Evolutionary conservation across 2,329 filamentous ascomycete species (phyloP).

Genomic region (Trichoderma semiorbis): DNA sequence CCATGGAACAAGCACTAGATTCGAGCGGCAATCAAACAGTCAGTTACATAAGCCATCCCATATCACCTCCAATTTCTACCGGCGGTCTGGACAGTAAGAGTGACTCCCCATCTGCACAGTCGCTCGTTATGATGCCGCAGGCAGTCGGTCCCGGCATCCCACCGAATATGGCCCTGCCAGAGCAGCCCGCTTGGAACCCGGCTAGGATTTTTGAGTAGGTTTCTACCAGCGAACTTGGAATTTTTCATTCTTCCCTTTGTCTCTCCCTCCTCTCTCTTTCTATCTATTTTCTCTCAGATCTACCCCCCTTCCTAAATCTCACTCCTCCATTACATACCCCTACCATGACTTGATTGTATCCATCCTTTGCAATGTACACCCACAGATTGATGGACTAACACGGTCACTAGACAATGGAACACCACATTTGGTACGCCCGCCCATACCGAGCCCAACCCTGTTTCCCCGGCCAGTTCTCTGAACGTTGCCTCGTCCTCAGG

Average conservation of each 20-base stretch:
- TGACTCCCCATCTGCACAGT: slow-evolving; percentile 70
- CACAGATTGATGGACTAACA: background rate
- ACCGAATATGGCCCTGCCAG: slow-evolving; percentile 57
- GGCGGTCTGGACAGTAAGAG: slow-evolving; percentile 70
- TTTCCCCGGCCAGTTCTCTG: slow-evolving; percentile 48
- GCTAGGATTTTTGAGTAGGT: slow-evolving; percentile 86
- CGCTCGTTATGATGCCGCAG: slow-evolving; percentile 68
- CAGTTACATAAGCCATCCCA: slow-evolving; percentile 67
- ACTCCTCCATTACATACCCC: background rate
- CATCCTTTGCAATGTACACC: background rate
- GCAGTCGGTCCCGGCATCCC: slow-evolving; percentile 49
- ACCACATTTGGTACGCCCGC: slow-evolving; percentile 78
- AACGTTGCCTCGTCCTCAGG: slow-evolving; percentile 52
- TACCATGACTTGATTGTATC: background rate
- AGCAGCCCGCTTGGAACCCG: slow-evolving; percentile 75
- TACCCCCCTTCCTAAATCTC: background rate
- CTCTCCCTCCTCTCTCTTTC: background rate
- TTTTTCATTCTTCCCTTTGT: background rate
- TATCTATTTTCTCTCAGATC: background rate
- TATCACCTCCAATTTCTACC: slow-evolving; percentile 76
- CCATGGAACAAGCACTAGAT: slow-evolving; percentile 54
- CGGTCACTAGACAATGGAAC: slow-evolving; percentile 80
- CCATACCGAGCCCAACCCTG: slow-evolving; percentile 32
- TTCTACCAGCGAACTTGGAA: background rate
- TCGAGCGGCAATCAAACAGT: slow-evolving; percentile 55